Conservation (phyloP, 257 asterid genomes). For the Eucommia ulmoides region DNA sequence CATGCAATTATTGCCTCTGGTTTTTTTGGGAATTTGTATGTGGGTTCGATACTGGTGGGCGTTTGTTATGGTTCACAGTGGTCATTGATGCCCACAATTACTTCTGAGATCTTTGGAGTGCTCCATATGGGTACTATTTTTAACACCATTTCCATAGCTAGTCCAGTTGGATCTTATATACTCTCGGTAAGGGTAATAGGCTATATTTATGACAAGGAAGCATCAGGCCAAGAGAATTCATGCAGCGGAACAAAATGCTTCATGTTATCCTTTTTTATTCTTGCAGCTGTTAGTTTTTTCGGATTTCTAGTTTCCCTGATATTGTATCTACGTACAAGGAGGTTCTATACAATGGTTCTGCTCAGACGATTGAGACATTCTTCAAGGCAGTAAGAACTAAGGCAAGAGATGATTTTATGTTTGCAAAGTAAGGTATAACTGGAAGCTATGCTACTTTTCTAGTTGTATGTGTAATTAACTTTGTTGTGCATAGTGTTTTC, state of each 20-base stretch:
- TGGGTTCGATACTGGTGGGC: slow-evolving; percentile 71
- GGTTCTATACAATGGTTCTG: slow-evolving; percentile 27
- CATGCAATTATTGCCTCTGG: slow-evolving; percentile 67
- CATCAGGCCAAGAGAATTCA: slow-evolving; percentile 25
- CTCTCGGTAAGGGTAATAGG: slow-evolving; percentile 78
- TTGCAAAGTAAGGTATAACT: no score
- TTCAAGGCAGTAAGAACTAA: neutral
- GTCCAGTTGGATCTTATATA: slow-evolving; percentile 86
- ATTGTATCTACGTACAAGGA: slow-evolving; percentile 45
- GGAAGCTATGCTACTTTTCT: no score
- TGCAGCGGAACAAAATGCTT: slow-evolving; percentile 77
- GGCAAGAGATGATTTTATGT: no score
- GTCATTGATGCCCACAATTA: slow-evolving; percentile 93
- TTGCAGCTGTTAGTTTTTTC: slow-evolving; percentile 46
- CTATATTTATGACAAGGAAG: slow-evolving; percentile 55
- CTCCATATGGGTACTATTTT: slow-evolving; percentile 84
- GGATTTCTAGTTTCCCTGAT: slow-evolving; percentile 57
- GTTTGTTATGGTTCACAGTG: slow-evolving; percentile 88
- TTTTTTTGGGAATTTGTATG: slow-evolving; percentile 51
- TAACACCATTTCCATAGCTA: slow-evolving; percentile 76
- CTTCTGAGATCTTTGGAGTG: slow-evolving; percentile 74
- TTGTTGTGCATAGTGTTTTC: no score
- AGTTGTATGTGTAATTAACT: no score
- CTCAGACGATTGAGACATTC: slow-evolving; percentile 14
- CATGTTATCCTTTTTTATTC: slow-evolving; percentile 64